A percentile compares a stretch with the other conserved stretches of the same genome.
phyloP scores from a whole-genome alignment of 2,329 filamentous ascomycete species.

The Scleromitrula shiraiana region DNA sequence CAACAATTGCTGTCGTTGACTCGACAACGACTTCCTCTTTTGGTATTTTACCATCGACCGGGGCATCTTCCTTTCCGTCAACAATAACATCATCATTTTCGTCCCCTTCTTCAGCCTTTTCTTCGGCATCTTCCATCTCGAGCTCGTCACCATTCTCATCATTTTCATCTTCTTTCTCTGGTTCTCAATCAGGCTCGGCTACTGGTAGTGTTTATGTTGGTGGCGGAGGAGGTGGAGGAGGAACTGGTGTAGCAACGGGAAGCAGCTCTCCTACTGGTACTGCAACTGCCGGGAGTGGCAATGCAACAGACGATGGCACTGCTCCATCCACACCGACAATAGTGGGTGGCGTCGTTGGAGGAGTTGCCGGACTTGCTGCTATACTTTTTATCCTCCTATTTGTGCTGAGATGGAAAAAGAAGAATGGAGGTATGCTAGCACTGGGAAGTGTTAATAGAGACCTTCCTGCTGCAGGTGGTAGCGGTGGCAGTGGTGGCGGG shows the following conservation, averaged over 20 bases:
- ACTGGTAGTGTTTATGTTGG: slow-evolving; percentile 11
- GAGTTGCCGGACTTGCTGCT: slow-evolving; percentile 49
- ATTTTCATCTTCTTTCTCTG: slow-evolving; percentile 1
- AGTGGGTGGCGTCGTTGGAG: slow-evolving; percentile 27
- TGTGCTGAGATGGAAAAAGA: slow-evolving; percentile 48
- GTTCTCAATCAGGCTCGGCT: slow-evolving; percentile 7
- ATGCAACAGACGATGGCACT: slow-evolving; percentile 9
- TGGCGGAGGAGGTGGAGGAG: slow-evolving; percentile 8
- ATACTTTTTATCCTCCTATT: slow-evolving; percentile 46
- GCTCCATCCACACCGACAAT: slow-evolving; percentile 23
- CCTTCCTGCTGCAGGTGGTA: slow-evolving; percentile 27
- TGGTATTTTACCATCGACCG: slow-evolving; percentile 6
- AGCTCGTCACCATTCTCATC: slow-evolving; percentile 2
- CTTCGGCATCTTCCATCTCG: slow-evolving; percentile 6
- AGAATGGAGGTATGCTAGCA: slow-evolving; percentile 33
- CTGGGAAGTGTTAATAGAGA: slow-evolving; percentile 30
- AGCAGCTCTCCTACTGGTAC: slow-evolving; percentile 14
- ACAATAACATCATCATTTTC: neutral
- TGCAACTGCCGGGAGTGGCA: slow-evolving; percentile 13
- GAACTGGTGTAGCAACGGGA: slow-evolving; percentile 7
- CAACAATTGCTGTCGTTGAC: neutral
- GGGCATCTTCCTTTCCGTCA: slow-evolving; percentile 9
- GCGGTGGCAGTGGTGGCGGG: slow-evolving; percentile 31
- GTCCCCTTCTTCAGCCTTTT: slow-evolving; percentile 5
- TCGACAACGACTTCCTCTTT: slow-evolving; percentile 11